These are phyloP conservation scores for Fusarium haematococcum DNA, from an alignment of 2,329 filamentous ascomycete genomes.

Conservation along the genomic window DNA sequence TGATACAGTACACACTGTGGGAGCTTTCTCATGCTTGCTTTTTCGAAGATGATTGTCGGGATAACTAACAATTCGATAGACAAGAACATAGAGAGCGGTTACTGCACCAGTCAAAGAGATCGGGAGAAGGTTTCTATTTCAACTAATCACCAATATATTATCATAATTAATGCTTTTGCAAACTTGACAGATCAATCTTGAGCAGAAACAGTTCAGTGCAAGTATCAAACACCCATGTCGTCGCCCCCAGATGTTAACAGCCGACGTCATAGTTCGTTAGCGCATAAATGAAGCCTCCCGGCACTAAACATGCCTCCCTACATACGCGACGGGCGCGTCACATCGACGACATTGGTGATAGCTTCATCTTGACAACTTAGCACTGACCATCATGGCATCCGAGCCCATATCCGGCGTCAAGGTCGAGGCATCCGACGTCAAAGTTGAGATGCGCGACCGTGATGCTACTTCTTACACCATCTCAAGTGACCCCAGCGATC, in stretches of 20 bases:
- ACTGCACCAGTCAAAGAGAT: background rate
- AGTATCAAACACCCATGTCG: background rate
- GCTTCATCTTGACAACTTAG: background rate
- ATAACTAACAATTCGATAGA: background rate
- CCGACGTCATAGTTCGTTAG: background rate
- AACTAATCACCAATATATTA: background rate
- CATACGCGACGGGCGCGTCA: background rate
- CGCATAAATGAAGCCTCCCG: background rate
- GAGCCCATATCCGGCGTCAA: background rate
- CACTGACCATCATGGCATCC: background rate
- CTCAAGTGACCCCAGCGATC: background rate
- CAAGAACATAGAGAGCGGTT: background rate
- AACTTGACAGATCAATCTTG: background rate
- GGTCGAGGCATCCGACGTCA: background rate
- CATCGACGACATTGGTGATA: background rate
- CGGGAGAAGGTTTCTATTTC: background rate
- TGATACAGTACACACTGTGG: background rate
- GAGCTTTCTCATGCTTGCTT: background rate
- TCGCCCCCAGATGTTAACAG: background rate
- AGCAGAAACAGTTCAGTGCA: background rate
- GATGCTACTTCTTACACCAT: background rate
- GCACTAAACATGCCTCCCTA: background rate
- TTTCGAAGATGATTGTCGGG: background rate
- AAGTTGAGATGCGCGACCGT: background rate
- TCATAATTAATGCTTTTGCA: fast-evolving